Evolutionary conservation across 257 asterid species (phyloP).

Genomic region (Solanum verrucosum): DNA sequence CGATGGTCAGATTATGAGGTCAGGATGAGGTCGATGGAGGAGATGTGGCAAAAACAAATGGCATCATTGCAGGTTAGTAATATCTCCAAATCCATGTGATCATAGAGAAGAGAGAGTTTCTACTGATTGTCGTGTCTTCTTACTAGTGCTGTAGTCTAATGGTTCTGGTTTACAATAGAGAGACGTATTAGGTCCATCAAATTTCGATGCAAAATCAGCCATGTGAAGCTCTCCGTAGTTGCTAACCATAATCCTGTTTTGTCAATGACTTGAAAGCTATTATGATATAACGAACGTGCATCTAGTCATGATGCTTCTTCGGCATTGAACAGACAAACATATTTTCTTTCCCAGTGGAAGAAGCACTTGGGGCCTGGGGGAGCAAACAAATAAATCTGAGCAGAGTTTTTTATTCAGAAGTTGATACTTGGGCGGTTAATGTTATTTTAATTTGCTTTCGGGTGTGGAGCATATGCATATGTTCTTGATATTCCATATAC

Average conservation of each 20-base stretch:
- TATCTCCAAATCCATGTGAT: background rate
- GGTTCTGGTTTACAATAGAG: background rate
- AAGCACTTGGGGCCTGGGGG: background rate
- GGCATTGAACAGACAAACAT: background rate
- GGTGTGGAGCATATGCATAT: background rate
- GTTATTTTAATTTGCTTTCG: background rate
- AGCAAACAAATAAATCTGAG: background rate
- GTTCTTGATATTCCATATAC: background rate
- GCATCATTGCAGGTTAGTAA: constrained; percentile 49
- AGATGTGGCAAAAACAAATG: constrained; percentile 58
- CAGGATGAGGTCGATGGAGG: constrained; percentile 57
- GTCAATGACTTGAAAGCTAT: background rate
- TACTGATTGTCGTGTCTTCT: background rate
- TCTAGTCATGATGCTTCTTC: background rate
- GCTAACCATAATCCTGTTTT: background rate
- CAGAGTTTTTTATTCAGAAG: background rate
- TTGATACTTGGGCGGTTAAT: background rate
- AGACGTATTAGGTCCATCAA: background rate
- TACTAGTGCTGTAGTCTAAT: background rate
- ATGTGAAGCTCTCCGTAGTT: background rate
- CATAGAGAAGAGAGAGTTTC: background rate
- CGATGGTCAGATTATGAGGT: constrained; percentile 46
- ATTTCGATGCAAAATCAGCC: background rate
- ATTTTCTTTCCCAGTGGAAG: background rate
- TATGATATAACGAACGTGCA: background rate